A percentile compares a stretch with the other conserved stretches of the same genome.
These are phyloP conservation scores for Aspergillus phoenicis DNA, from an alignment of 2,329 filamentous ascomycete species.

Conservation along the genomic window DNA sequence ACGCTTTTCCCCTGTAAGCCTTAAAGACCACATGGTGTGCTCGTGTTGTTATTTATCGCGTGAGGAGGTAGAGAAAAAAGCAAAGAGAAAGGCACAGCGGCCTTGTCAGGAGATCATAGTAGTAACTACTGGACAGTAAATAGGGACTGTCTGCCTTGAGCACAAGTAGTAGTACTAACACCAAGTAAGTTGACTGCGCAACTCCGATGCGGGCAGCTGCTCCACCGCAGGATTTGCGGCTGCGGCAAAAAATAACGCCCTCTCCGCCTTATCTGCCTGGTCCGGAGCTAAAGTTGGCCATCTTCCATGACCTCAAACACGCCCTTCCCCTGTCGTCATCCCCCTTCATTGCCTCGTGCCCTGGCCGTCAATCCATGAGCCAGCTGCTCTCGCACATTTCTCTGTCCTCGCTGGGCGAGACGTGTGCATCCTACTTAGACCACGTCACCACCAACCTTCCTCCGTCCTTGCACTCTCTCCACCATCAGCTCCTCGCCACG, in stretches of 20 bases:
- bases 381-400: conserved; percentile 40
- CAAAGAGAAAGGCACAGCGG: neutral
- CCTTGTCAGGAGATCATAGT: neutral
- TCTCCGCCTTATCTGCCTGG: conserved; percentile 19
- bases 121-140: too few relatives aligned
- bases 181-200: too few relatives aligned
- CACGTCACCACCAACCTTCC: conserved; percentile 37
- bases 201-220: neutral
- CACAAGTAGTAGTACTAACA: too few relatives aligned
- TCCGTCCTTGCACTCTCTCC: conserved; percentile 34
- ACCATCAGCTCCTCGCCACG: conserved; percentile 26
- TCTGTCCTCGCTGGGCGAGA: conserved; percentile 45
- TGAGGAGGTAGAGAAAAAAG: neutral
- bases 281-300: conserved; percentile 14
- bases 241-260: conserved; percentile 13
- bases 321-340: conserved; percentile 4
- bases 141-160: neutral
- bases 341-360: neutral
- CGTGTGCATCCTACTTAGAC: conserved; percentile 43
- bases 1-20: neutral
- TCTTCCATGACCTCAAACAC: conserved; percentile 22
- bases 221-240: neutral
- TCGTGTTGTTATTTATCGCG: neutral
- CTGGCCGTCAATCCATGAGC: conserved; percentile 38
- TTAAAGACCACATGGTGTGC: neutral